Conservation (phyloP, 2,329 filamentous ascomycete genomes). For the Penicillium rolfsii region DNA sequence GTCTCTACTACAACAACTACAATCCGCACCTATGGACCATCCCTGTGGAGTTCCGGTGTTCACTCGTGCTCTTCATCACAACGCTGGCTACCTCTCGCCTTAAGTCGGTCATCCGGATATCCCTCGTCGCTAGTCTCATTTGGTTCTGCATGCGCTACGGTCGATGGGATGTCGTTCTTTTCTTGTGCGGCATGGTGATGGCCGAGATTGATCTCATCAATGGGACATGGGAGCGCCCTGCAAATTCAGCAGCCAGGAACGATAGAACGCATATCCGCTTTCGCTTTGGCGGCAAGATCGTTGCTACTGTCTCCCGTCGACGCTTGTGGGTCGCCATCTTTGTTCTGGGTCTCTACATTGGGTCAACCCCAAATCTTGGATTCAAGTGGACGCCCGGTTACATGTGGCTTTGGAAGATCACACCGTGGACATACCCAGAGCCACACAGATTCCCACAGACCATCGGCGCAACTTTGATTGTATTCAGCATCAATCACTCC, state of each 20-base stretch:
- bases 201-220: slow-evolving; percentile 49
- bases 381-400: slow-evolving; percentile 49
- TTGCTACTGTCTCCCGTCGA: slow-evolving; percentile 32
- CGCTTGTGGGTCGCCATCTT: slow-evolving; percentile 45
- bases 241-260: not conserved
- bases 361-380: slow-evolving; percentile 46
- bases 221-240: slow-evolving; percentile 38
- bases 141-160: slow-evolving; percentile 49
- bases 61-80: slow-evolving; percentile 48
- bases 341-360: slow-evolving; percentile 47
- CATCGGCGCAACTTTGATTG: slow-evolving; percentile 47
- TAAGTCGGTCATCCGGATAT: slow-evolving; percentile 38
- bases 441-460: slow-evolving; percentile 51
- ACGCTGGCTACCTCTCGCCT: slow-evolving; percentile 47
- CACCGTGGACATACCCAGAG: slow-evolving; percentile 46
- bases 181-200: slow-evolving; percentile 48
- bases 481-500: slow-evolving; percentile 48
- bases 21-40: slow-evolving; percentile 54
- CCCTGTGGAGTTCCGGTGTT: slow-evolving; percentile 51
- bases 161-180: slow-evolving; percentile 50
- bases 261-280: slow-evolving; percentile 29
- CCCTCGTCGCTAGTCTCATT: slow-evolving; percentile 37
- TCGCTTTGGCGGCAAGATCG: slow-evolving; percentile 16
- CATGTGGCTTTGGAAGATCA: slow-evolving; percentile 43
- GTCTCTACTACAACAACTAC: slow-evolving; percentile 48